These are phyloP conservation scores for Acanthamoeba sp. DNA, from an alignment of 208 protist species.

Conservation along the genomic window DNA sequence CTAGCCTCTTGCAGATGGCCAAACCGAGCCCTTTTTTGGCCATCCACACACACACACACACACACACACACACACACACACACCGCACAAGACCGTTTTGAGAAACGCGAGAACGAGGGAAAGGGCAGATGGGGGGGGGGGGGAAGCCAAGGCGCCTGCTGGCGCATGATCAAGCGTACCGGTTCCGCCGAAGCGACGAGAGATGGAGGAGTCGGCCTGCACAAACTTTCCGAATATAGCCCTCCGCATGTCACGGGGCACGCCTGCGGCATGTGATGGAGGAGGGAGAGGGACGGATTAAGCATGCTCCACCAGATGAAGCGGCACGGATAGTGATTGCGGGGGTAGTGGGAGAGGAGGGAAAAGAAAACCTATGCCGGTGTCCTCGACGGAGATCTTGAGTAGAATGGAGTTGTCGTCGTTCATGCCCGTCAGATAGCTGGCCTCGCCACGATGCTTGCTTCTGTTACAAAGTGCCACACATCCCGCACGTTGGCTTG, in stretches of 20 bases:
- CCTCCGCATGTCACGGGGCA: not conserved
- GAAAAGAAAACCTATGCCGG: not conserved
- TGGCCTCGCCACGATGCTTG: not conserved
- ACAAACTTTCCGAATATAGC: slow-evolving; percentile 42
- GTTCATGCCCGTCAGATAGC: slow-evolving; percentile 18
- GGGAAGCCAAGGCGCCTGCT: too few species aligned
- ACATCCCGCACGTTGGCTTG: too few species aligned
- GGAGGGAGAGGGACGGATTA: not conserved
- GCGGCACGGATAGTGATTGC: not conserved
- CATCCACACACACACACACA: not conserved
- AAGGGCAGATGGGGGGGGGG: not conserved
- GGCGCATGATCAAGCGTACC: too few species aligned
- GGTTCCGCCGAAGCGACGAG: slow-evolving; percentile 28
- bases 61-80: too few species aligned
- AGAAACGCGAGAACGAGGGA: not conserved
- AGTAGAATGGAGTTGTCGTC: slow-evolving; percentile 1
- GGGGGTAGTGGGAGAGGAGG: not conserved
- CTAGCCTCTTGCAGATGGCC: slow-evolving; percentile 48
- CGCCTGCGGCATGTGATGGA: not conserved
- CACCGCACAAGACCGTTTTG: too few species aligned
- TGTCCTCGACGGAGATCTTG: slow-evolving; percentile 29
- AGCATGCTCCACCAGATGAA: not conserved
- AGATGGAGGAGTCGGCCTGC: slow-evolving; percentile 63
- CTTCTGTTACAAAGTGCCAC: not conserved
- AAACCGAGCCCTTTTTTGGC: not conserved